Evolutionary conservation across 176 grass and related monocot genomes (phyloP).

Genomic region (Oryza australiensis): DNA sequence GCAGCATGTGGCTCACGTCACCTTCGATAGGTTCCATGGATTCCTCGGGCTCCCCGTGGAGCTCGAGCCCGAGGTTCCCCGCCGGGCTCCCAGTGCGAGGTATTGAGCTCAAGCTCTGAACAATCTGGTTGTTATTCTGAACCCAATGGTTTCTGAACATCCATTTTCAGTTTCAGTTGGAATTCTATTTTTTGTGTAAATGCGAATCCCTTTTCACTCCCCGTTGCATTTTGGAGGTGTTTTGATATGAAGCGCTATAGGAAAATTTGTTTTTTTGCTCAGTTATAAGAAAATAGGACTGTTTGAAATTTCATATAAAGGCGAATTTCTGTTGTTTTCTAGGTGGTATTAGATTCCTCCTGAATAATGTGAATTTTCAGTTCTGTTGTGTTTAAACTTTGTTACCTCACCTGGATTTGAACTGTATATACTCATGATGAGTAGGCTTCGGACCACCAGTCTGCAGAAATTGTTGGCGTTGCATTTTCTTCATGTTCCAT

Average conservation of each 20-base stretch:
- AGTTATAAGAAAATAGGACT: background rate
- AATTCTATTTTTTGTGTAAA: background rate
- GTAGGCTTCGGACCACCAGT: slow-evolving; percentile 2
- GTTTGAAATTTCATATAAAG: background rate
- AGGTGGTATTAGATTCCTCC: background rate
- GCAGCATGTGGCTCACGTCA: slow-evolving; percentile 93
- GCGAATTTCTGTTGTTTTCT: background rate
- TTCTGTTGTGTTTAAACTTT: background rate
- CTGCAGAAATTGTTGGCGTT: slow-evolving; percentile 17
- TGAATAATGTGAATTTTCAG: background rate
- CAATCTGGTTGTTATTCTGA: background rate
- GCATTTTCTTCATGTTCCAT: slow-evolving; percentile 6
- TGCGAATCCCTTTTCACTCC: background rate
- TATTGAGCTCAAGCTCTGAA: slow-evolving; percentile 15
- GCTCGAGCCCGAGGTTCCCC: slow-evolving; percentile 90
- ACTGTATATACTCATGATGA: slow-evolving; percentile 9
- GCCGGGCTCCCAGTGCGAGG: slow-evolving; percentile 86
- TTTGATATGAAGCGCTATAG: background rate
- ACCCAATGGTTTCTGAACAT: background rate
- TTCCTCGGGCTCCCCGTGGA: slow-evolving; percentile 96
- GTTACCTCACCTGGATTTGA: background rate
- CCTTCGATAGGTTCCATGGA: slow-evolving; percentile 93
- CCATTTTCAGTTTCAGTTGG: background rate
- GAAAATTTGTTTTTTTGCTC: background rate
- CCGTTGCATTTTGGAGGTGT: background rate